These are phyloP conservation scores for Caryopteris hybrid DNA, from an alignment of 305 asterid genomes.

Conservation along the genomic window DNA sequence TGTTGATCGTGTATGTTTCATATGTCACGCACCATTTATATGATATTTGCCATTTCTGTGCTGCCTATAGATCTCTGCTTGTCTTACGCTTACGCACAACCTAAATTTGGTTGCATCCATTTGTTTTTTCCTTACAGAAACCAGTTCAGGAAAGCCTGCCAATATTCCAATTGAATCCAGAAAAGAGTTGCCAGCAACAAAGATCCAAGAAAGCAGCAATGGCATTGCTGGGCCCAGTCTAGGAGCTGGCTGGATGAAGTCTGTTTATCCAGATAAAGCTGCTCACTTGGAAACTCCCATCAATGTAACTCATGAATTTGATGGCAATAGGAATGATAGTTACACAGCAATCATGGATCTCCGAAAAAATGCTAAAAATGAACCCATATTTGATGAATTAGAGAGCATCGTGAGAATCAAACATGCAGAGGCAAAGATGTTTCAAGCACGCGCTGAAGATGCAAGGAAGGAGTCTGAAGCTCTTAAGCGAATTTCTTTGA, in stretches of 20 bases:
- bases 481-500: constrained; percentile 53
- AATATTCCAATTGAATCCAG: constrained; percentile 33
- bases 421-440: constrained; percentile 90
- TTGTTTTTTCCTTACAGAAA: constrained; percentile 47
- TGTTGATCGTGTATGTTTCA: neutral
- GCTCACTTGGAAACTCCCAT: constrained; percentile 44
- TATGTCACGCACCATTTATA: neutral
- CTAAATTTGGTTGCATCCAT: constrained; percentile 18
- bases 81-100: neutral
- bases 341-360: constrained; percentile 34
- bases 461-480: constrained; percentile 91
- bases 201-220: constrained; percentile 39
- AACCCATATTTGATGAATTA: constrained; percentile 68
- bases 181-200: constrained; percentile 42
- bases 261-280: constrained; percentile 41
- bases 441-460: constrained; percentile 83
- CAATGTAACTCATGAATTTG: constrained; percentile 36
- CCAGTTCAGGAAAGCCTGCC: constrained; percentile 37
- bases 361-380: constrained; percentile 37
- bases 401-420: constrained; percentile 91
- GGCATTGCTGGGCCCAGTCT: constrained; percentile 54
- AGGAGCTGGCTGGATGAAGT: constrained; percentile 60
- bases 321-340: constrained; percentile 35
- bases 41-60: neutral
- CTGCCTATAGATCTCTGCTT: neutral